A percentile compares a stretch with the other conserved stretches of the same genome.
Conservation (phyloP, 2,329 filamentous ascomycete species). For the Herpotrichia juniperi region DNA sequence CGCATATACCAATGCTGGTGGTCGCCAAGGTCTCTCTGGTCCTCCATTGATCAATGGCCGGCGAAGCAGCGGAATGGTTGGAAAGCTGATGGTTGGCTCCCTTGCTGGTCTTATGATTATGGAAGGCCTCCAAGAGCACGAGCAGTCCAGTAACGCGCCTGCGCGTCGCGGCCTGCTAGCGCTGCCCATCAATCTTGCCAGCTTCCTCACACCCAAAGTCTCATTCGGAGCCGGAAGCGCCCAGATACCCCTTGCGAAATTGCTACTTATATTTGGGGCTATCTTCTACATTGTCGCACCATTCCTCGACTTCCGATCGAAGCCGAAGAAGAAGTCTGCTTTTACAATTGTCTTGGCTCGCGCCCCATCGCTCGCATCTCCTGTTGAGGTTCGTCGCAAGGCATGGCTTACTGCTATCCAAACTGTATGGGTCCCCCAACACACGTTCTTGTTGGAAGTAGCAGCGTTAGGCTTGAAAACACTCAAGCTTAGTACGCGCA, state of each 20-base stretch:
- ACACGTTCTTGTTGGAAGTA: slow-evolving; percentile 85
- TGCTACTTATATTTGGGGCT: slow-evolving; percentile 58
- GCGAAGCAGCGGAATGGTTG: slow-evolving; percentile 58
- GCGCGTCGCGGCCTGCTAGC: slow-evolving; percentile 50
- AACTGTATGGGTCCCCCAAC: slow-evolving; percentile 87
- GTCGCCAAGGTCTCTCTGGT: slow-evolving; percentile 26
- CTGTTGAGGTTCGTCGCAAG: slow-evolving; percentile 82
- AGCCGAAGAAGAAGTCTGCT: slow-evolving; percentile 56
- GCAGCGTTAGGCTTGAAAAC: slow-evolving; percentile 81
- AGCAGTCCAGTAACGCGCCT: slow-evolving; percentile 59
- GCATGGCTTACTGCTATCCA: slow-evolving; percentile 94
- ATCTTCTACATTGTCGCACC: slow-evolving; percentile 64
- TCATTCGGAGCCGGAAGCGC: slow-evolving; percentile 37
- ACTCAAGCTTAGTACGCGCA: slow-evolving; percentile 79
- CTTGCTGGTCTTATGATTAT: slow-evolving; percentile 91
- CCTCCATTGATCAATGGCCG: slow-evolving; percentile 49
- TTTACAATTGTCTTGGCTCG: slow-evolving; percentile 49
- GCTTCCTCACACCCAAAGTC: slow-evolving; percentile 37
- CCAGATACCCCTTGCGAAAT: slow-evolving; percentile 55
- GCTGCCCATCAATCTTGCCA: slow-evolving; percentile 44
- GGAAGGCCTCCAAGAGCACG: slow-evolving; percentile 73
- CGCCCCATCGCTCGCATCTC: slow-evolving; percentile 76
- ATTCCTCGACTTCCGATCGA: slow-evolving; percentile 63
- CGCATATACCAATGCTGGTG: slow-evolving; percentile 33
- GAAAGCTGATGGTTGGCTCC: slow-evolving; percentile 90